Evolutionary conservation across 495 filamentous ascomycete genomes (phyloP).

Genomic region (Penicillium tannophilum): DNA sequence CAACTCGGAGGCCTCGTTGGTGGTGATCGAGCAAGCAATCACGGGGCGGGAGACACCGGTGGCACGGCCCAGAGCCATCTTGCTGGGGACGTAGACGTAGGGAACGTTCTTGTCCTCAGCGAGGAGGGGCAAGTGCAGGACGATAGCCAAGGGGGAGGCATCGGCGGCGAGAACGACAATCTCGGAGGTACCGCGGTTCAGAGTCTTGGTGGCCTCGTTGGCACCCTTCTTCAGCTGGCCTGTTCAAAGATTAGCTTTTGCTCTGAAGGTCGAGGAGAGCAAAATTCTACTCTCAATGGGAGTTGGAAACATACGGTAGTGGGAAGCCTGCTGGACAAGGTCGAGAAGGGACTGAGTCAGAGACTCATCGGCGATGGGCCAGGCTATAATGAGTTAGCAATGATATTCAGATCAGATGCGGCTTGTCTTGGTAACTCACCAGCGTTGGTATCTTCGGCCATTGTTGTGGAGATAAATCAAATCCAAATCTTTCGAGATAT

Average conservation of each 20-base stretch:
- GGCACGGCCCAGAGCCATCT: conserved; percentile 74
- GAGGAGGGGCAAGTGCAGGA: conserved; percentile 88
- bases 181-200: conserved; percentile 87
- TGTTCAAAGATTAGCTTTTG: conserved; percentile 58
- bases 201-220: conserved; percentile 77
- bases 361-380: conserved; percentile 83
- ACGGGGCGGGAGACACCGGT: conserved; percentile 81
- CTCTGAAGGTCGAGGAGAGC: neutral
- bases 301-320: conserved; percentile 65
- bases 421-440: conserved; percentile 25
- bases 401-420: conserved; percentile 9
- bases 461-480: conserved; percentile 26
- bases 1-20: conserved; percentile 90
- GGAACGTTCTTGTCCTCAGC: conserved; percentile 84
- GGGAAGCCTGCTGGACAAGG: conserved; percentile 80
- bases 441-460: conserved; percentile 44
- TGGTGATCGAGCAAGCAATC: conserved; percentile 75
- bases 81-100: conserved; percentile 62
- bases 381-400: conserved; percentile 55
- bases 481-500: conserved; percentile 32
- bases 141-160: conserved; percentile 80
- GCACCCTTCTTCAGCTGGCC: conserved; percentile 73
- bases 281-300: neutral
- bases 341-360: conserved; percentile 83
- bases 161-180: conserved; percentile 89